Evolutionary conservation across 805 yeast species (phyloP), one percentile per base, ranked within the genome.

Genomic region (Nakazawaea ernobii): DNA sequence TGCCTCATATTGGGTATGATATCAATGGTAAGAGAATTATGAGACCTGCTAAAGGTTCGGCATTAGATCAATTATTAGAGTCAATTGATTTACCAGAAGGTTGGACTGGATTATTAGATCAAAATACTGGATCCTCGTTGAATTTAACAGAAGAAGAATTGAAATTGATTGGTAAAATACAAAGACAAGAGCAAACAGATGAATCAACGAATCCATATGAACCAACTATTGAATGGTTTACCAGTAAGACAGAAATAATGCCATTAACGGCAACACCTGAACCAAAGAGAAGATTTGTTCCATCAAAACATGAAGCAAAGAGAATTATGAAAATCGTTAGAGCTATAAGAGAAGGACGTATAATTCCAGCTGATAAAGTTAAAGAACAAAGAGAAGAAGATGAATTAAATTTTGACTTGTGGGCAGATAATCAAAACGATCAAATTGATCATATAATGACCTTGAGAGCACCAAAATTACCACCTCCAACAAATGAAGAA

Each of bases 41-140:
- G 98, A 81, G 99, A 65, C 99, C 99, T 10, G 99, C 98, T 8
- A 85, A 88, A 59, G 96, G 97, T 11, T 82, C 95, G 49, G 99
- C 98, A 1, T 75, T 94, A 54, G 98, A 94, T 60, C 86, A 84
- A 59, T 75, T 94, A 52, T 70, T 94, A 54, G 99, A 92, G 60
- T 74, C 82, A 29, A 94, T 94, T 51, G 99, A 94, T 52, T 73
- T 94, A 53, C 99, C 99, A 11, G 95, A 88, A 67, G 99, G 99
- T 26, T 94, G 98, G 98, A 94, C 99, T 13, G 99, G 99, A 41
- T 73, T 94, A 52, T 69, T 92, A 52, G 98, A 94, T 66, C 85
- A 87, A 59, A 77, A 82, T 59, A 89, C 98, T 6, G 99, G 99
- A 52, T 65, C 81, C 8, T 74, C 87, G 45, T 75, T 94, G 69